Base-by-base conservation (phyloP, 495 filamentous ascomycete species). In the Aspergillus taichungensis region DNA sequence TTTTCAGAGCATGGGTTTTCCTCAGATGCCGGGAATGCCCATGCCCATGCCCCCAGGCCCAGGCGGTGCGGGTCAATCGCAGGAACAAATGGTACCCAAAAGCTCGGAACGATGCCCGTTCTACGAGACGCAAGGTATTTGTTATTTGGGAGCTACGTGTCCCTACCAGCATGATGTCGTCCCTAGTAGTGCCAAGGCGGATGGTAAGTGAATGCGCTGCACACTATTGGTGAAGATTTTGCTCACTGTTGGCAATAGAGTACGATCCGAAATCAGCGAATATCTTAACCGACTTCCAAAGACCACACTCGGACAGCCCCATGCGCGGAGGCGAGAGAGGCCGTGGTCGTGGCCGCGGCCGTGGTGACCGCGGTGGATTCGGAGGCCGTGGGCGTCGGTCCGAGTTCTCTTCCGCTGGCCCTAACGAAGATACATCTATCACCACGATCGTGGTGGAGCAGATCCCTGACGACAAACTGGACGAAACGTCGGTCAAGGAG, bases 361-460 rank as follows among this genome's bases (percentile, higher is more conserved):
- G 72, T 28, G 51, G 66, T 40, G 68, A 66, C 30, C 57, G 67
- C 12, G 71, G 71, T 43, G 66, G 57, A 2, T 63, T 71, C 52
- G 54, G 68, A 56, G 63, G 67, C 50, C 54, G 77, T 54, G 59
- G 79, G 66, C 69, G 70, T 41, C 76, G 85, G 34, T 74, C 82
- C 9, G 74, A 82, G 6, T 87, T 94, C 60, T 88, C 89, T 6
- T 75, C 78, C 4, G 78, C 79, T 45, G 85, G 89, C 0, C 85
- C 87, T 0, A 84, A 82, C 36, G 71, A 75, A 33, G 88, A 96
- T 60, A 76, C 75, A 43, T 78, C 76, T 1, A 84, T 85, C 45
- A 87, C 80, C 2, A 83, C 85, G 0, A 80, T 98, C 35, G 92
- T 97, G 6, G 80, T 98, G 5, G 90, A 96, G 53, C 83, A 89